These are phyloP conservation scores for Backusella morwellensis DNA, from an alignment of 192 early-diverging fungal species.

Conservation along the genomic window DNA sequence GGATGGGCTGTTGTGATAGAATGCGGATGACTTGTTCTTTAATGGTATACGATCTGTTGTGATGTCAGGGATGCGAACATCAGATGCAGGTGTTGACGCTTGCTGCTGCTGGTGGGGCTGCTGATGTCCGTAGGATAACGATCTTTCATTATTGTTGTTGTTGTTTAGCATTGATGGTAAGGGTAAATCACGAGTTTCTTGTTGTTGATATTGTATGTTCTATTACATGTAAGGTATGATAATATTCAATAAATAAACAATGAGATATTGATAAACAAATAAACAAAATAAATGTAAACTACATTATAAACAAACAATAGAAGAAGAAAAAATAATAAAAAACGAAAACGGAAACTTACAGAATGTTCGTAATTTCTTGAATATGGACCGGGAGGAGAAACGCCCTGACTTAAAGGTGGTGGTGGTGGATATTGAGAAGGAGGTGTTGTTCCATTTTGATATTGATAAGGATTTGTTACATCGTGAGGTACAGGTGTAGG, in stretches of 20 bases:
- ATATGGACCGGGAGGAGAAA: background rate
- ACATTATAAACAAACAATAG: background rate
- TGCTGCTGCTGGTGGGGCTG: background rate
- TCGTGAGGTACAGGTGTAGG: slow-evolving; percentile 29
- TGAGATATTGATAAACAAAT: background rate
- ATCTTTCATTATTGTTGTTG: background rate
- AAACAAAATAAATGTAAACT: background rate
- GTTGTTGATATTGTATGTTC: background rate
- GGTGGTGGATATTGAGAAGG: slow-evolving; percentile 11
- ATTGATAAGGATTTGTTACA: slow-evolving; percentile 37
- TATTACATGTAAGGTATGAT: background rate
- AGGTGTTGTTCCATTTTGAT: slow-evolving; percentile 16
- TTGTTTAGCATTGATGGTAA: slow-evolving; percentile 1
- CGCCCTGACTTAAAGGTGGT: slow-evolving; percentile 10
- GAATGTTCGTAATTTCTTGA: slow-evolving; percentile 1
- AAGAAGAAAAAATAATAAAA: background rate
- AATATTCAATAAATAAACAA: slow-evolving; percentile 7
- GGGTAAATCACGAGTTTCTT: slow-evolving; percentile 1
- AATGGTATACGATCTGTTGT: slow-evolving; percentile 6
- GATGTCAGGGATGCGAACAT: slow-evolving; percentile 34
- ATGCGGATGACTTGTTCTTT: background rate
- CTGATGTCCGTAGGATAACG: background rate
- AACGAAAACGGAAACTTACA: background rate
- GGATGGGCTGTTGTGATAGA: background rate
- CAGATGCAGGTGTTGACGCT: background rate